Base-by-base conservation (phyloP, 164 flowering plant species). In the Kingdonia uniflora region DNA sequence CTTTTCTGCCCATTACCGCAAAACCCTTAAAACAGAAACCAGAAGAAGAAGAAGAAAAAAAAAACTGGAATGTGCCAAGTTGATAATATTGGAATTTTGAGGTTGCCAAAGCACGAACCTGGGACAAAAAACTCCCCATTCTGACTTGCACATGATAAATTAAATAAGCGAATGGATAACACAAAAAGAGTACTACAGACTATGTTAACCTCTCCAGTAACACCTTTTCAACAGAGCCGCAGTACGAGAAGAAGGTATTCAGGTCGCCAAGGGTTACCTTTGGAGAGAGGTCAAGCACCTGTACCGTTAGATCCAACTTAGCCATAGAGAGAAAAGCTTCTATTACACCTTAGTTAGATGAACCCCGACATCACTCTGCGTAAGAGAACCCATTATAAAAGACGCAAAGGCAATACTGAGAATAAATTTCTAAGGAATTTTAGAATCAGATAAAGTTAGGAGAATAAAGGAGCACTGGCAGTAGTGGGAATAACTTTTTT, bases 271-370 rank as follows among this genome's bases (percentile, higher is more conserved):
- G 54, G 7, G 67, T 68, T 17, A 59, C 69, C 40, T 23, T 62
- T 17, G 73, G 68, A 29, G 74, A 64, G 51, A 70, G 61, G 53
- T 63, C 50, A 54, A 58, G 65, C 49, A 72, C 71, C 16, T 57
- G 61, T 38, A 72, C 49, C 1, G 65, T 68, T 41, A 66, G 55
- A 40, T 58, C 39, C 37, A 61, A 37, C 13, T 22, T 19, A 50
- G 55, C 51, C 67, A 65, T 60, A 20, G 14, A 47, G 39, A 19
- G n/a, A 41, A n/a, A 19, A 52, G 54, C 42, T 47, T 51, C 55
- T 42, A 19, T 20, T 12, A 24, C 40, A 47, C 57, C 39, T 42
- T 53, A 7, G 39, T 52, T 22, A 19, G 52, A 15, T 13, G 14
- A 42, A 38, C 17, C 43, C 33, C 24, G 40, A n/a, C 35, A 29